A percentile compares a stretch with the other conserved stretches of the same genome.
phyloP scores from a whole-genome alignment of 192 early-diverging fungal genomes.

The Coemansia sp. region DNA sequence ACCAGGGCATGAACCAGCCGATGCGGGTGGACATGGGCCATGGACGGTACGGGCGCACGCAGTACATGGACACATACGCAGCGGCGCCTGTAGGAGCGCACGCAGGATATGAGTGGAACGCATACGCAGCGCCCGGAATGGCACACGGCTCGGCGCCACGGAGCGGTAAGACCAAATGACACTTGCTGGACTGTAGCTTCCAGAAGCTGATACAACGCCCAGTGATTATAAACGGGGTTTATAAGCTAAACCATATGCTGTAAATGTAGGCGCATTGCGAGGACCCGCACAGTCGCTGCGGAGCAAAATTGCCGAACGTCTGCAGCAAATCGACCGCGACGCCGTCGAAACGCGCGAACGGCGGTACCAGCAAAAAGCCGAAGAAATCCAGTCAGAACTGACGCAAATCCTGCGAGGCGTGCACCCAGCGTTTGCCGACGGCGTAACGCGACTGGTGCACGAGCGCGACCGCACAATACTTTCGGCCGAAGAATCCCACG shows the following conservation, averaged over 20 bases:
- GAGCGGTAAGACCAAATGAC: conserved; percentile 10
- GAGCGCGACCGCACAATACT: conserved; percentile 73
- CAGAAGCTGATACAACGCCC: too few relatives aligned
- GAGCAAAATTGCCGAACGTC: conserved; percentile 41
- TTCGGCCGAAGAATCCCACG: conserved; percentile 60
- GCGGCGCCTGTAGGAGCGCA: conserved; percentile 13
- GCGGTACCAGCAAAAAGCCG: conserved; percentile 44
- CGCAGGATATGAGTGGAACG: conserved; percentile 42
- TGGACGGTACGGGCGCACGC: conserved; percentile 20
- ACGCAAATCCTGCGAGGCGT: conserved; percentile 55
- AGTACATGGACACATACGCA: conserved; percentile 18
- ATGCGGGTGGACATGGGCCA: conserved; percentile 20
- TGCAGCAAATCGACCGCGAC: conserved; percentile 54
- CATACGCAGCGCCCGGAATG: conserved; percentile 23
- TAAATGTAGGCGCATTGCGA: background rate
- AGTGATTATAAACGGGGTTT: too few relatives aligned
- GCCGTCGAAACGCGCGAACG: conserved; percentile 35
- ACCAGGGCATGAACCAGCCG: conserved; percentile 22
- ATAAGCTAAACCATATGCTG: background rate
- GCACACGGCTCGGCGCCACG: conserved; percentile 6
- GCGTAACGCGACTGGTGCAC: conserved; percentile 58
- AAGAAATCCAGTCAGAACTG: conserved; percentile 49
- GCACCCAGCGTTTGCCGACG: conserved; percentile 69
- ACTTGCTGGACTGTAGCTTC: background rate
- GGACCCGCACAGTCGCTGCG: conserved; percentile 39